Conservation (phyloP, 441 rosid species). For the Capsella rubella region DNA sequence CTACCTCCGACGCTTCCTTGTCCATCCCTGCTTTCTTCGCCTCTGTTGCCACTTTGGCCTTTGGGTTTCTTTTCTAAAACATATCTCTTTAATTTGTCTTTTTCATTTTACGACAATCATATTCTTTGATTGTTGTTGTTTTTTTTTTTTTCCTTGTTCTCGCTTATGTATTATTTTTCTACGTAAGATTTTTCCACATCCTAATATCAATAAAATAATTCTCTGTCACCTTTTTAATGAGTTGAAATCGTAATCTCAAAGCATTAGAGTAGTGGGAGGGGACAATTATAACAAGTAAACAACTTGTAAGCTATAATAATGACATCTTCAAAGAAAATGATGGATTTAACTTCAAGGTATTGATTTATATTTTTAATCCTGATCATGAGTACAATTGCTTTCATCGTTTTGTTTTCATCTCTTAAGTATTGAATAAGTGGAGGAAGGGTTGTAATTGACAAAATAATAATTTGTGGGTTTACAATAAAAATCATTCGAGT, state of each 20-base stretch:
- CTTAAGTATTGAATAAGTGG: not conserved
- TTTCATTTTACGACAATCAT: constrained; percentile 10
- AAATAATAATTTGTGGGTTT: not conserved
- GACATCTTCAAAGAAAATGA: not conserved
- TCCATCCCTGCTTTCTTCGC: constrained; percentile 57
- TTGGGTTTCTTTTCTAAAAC: constrained; percentile 53
- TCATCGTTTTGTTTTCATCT: not conserved
- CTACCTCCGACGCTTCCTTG: constrained; percentile 61
- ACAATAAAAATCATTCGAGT: not conserved
- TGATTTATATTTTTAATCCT: not conserved
- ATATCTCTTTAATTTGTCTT: not conserved
- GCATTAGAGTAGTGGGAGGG: constrained; percentile 15
- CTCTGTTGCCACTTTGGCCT: constrained; percentile 52
- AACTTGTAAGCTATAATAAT: constrained; percentile 12
- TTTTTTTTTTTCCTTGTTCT: not conserved
- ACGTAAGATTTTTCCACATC: not conserved
- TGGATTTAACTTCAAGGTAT: not conserved
- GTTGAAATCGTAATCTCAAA: constrained; percentile 6
- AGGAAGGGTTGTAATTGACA: not conserved
- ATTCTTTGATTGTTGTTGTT: not conserved
- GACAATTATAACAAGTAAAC: constrained; percentile 25
- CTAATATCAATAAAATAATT: constrained; percentile 8
- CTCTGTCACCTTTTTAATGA: not conserved
- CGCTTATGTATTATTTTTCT: not conserved
- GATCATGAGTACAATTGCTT: not conserved